Conservation (phyloP, 805 yeast species). For the Maudiozyma bulderi region DNA sequence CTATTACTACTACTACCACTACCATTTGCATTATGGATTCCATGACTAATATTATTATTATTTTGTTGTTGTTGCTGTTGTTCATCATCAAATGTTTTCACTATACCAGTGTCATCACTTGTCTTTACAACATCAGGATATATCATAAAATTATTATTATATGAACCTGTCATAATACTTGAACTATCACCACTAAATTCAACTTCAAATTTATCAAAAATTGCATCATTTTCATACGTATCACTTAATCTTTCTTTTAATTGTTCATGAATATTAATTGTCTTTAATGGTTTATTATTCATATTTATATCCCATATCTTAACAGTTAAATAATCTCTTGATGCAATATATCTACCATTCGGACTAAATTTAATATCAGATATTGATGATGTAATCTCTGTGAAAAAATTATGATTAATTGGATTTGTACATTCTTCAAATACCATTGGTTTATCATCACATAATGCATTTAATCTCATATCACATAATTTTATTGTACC, state of each 20-base stretch:
- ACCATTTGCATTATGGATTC: not conserved
- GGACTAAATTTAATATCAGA: slow-evolving; percentile 87
- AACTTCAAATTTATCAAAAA: slow-evolving; percentile 96
- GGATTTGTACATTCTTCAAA: slow-evolving; percentile 94
- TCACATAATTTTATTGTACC: slow-evolving; percentile 94
- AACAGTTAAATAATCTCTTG: slow-evolving; percentile 94
- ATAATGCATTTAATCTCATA: slow-evolving; percentile 90
- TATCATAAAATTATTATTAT: slow-evolving; percentile 93
- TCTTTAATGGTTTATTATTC: slow-evolving; percentile 91
- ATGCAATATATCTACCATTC: slow-evolving; percentile 91
- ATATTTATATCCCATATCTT: slow-evolving; percentile 97
- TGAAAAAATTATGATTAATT: slow-evolving; percentile 84
- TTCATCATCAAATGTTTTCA: slow-evolving; percentile 6
- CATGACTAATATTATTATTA: slow-evolving; percentile 1
- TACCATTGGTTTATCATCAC: slow-evolving; percentile 79
- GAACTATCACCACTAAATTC: slow-evolving; percentile 88
- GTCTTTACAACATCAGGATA: slow-evolving; percentile 70
- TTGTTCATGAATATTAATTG: slow-evolving; percentile 92
- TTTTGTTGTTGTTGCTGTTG: slow-evolving; percentile 1
- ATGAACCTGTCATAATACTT: slow-evolving; percentile 92
- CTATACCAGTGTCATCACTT: slow-evolving; percentile 10
- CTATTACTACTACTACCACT: not conserved
- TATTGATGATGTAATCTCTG: slow-evolving; percentile 91
- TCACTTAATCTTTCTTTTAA: slow-evolving; percentile 89
- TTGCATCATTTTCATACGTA: slow-evolving; percentile 96